phyloP scores from a whole-genome alignment of 331 rosid species.

The Quercus lobata region DNA sequence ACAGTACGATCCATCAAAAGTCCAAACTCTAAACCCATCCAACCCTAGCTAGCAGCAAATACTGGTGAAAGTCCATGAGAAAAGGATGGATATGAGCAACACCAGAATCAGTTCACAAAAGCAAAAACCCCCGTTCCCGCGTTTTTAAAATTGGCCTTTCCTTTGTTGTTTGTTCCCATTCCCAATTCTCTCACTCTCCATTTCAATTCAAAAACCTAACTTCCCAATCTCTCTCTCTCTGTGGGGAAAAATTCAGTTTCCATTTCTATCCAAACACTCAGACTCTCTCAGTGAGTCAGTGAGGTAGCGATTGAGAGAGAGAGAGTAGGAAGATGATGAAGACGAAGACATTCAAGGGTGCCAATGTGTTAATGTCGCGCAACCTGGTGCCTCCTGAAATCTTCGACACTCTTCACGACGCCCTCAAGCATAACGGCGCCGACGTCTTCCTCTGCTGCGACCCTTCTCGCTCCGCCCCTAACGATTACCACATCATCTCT shows the following conservation, averaged over 20 bases:
- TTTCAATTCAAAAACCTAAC: neutral
- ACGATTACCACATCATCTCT: constrained; percentile 76
- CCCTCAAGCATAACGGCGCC: constrained; percentile 80
- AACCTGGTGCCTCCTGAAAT: constrained; percentile 88
- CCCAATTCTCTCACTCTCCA: neutral
- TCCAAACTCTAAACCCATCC: no score
- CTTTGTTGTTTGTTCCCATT: neutral
- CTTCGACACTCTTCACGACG: constrained; percentile 83
- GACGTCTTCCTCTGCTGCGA: constrained; percentile 77
- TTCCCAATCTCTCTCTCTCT: neutral
- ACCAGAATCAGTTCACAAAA: neutral
- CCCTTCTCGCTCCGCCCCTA: constrained; percentile 66
- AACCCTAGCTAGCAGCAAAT: neutral
- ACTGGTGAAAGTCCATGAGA: neutral
- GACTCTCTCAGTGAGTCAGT: neutral
- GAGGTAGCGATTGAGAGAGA: neutral
- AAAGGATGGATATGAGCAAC: neutral
- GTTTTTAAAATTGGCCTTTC: neutral
- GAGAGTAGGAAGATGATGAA: constrained; percentile 36
- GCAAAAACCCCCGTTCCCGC: constrained; percentile 16
- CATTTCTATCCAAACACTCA: neutral
- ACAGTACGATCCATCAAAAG: no score
- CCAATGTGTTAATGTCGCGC: constrained; percentile 81
- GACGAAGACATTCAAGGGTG: constrained; percentile 68
- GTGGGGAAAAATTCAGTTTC: neutral